Evolutionary conservation across 345 rosid genomes (phyloP), one percentile per base, ranked within the genome.

Genomic region (Arabidopsis suecica): DNA sequence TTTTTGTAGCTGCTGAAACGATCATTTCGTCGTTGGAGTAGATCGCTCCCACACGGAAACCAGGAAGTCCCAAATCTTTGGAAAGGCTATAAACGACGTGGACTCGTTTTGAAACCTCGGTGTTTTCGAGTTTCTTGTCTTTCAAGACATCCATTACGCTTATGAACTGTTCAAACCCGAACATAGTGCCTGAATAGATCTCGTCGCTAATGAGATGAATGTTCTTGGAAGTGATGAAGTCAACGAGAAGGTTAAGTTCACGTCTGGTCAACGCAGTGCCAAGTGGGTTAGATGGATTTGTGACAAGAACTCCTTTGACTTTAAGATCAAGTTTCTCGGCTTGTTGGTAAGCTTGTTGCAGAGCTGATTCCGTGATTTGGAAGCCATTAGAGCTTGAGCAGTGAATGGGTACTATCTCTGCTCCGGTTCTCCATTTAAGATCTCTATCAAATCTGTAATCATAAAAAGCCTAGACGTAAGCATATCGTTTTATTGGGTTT

Each of bases 21-120:
- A 90, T 83, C 72, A 64, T 67, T 56, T 86, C 84, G 30, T 90
- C 88, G 76, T 90, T 87, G 72, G 96, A 88, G 65, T 90, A 88
- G 74, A 90, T 83, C 61, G 91, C 96, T 54, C 91, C 96, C 23
- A 90, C 96, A 34, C 96, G 88, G 76, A 90, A 90, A 68, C 96
- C 96, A 48, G 96, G 93, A 1, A 90, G 91, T 2, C 93, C 96
- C 5, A 90, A 81, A 71, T 90, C 96, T 56, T 90, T 90, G 2
- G 96, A 90, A 33, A 90, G 90, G 42, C 93, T 88, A 12, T 87
- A 88, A 33, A 90, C 93, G 56, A 87, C 58, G 69, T 90, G 96
- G 72, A 90, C 90, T 58, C 87, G 70, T 28, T 86, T 80, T 74
- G 81, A 78, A 14, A 83, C 86, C 14, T 87, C 85, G 10, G 78